Evolutionary conservation across 768 basidiomycete species (phyloP), one percentile per base, ranked within the genome.

Genomic region (Suillus occidentalis): DNA sequence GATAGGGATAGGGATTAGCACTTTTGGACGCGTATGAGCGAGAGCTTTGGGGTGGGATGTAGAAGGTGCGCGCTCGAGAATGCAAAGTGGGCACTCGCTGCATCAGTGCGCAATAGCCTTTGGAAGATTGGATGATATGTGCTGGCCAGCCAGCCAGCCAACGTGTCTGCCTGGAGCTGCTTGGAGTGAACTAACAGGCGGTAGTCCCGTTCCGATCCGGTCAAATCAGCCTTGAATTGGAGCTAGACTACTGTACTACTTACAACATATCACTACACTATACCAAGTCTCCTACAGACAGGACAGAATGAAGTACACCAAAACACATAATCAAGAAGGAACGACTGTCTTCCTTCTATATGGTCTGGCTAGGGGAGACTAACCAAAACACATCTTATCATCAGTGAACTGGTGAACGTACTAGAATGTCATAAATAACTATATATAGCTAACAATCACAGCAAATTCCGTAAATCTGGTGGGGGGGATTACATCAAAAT

Each of bases 1-100:
- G 87, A 62, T 80, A 89, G 20, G 87, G 86, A 71, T 78, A 88
- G 22, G 72, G 73, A 65, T 79, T 71, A 71, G 65, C 64, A 67
- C 68, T 65, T 12, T 67, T 69, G 42, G 69, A 70, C 1, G 68
- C 68, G 57, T 63, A 64, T n/a, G 69, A 69, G 49, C 71, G 68
- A 28, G 63, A 63, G 28, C 20, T 50, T 60, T 59, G 40, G 36
- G 43, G 57, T 39, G 60, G 40, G 55, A 42, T 58, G 69, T 52
- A 36, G 68, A 58, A 39, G 10, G 57, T 59, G 25, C 16, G 25
- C 39, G 40, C 57, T 28, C 39, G 39, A 59, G 25, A 59, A 22
- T 6, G 28, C 12, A 59, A 40, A 18, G 22, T 59, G 25, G 57
- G 39, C 39, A 3, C 18, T 59, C 39, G 34, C 6, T 37, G 36